phyloP scores from a whole-genome alignment of 208 protist genomes.

The Crithidia acanthocephali region DNA sequence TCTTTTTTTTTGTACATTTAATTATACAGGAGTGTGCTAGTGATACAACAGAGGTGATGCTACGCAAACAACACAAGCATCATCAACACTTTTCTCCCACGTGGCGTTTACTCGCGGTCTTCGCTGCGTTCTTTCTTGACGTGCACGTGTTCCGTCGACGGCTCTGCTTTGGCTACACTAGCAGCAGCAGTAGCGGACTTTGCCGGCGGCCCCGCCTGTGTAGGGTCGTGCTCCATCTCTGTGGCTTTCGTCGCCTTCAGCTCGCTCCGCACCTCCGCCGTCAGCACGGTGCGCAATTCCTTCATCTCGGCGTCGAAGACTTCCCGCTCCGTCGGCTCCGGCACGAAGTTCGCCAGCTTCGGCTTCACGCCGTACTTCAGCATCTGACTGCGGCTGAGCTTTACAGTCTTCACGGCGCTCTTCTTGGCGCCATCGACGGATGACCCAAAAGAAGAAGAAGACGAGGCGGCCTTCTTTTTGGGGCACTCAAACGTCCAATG shows the following conservation, averaged over 20 bases:
- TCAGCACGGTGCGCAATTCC: slow-evolving; percentile 30
- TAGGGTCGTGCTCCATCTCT: not conserved
- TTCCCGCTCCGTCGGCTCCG: slow-evolving; percentile 68
- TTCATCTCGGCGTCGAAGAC: slow-evolving; percentile 52
- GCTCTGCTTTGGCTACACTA: slow-evolving; percentile 15
- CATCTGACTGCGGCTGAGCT: slow-evolving; percentile 79
- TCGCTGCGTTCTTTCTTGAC: slow-evolving; percentile 31
- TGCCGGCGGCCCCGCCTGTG: not conserved
- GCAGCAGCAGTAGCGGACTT: too few relatives aligned
- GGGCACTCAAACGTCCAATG: slow-evolving; percentile 90
- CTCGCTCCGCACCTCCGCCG: slow-evolving; percentile 35
- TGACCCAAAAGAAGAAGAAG: slow-evolving; percentile 6
- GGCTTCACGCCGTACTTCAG: slow-evolving; percentile 77
- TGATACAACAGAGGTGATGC: too few relatives aligned
- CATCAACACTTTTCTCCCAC: too few relatives aligned
- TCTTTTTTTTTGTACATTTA: too few relatives aligned
- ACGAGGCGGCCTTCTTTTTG: slow-evolving; percentile 10
- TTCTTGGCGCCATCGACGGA: slow-evolving; percentile 30
- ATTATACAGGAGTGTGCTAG: too few relatives aligned
- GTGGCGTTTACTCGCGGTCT: slow-evolving; percentile 7
- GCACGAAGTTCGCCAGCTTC: slow-evolving; percentile 63
- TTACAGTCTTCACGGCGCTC: slow-evolving; percentile 29
- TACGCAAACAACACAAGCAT: too few relatives aligned
- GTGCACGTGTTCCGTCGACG: not conserved
- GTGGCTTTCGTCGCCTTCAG: slow-evolving; percentile 15